A percentile compares a stretch with the other conserved stretches of the same genome.
phyloP scores from a whole-genome alignment of 306 rosid species.

The Lotus japonicus region DNA sequence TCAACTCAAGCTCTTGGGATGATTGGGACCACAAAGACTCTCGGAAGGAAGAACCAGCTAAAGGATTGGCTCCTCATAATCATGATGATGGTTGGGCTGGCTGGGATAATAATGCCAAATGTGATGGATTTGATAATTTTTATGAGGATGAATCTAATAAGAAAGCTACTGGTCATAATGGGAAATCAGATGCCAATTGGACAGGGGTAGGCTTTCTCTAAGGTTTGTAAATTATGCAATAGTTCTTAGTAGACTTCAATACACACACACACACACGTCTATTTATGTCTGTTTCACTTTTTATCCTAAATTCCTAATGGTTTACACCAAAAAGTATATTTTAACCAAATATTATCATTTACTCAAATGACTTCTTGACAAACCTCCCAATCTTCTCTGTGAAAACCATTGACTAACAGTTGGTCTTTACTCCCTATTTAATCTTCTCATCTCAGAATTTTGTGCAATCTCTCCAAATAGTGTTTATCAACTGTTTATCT shows the following conservation, averaged over 20 bases:
- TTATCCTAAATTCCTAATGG: background rate
- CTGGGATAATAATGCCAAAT: constrained; percentile 87
- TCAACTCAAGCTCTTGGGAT: constrained; percentile 62
- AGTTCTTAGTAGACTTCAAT: background rate
- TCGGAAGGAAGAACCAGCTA: constrained; percentile 55
- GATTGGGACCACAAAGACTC: constrained; percentile 69
- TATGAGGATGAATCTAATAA: constrained; percentile 47
- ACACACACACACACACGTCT: too few relatives aligned
- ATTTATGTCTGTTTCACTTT: background rate
- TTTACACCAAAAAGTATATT: background rate
- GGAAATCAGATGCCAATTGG: constrained; percentile 69
- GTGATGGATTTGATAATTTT: constrained; percentile 65
- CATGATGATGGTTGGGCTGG: constrained; percentile 88
- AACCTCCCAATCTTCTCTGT: background rate
- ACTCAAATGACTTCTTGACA: background rate
- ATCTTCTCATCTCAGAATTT: background rate
- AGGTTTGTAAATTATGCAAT: constrained; percentile 41
- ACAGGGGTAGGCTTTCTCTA: constrained; percentile 83
- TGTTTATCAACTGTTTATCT: background rate
- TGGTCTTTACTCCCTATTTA: background rate
- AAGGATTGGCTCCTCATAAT: constrained; percentile 42
- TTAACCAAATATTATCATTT: background rate
- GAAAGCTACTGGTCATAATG: constrained; percentile 48
- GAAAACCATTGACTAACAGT: background rate
- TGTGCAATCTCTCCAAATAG: background rate